These are phyloP conservation scores for Talaromyces sp. DNA, from an alignment of 2,329 filamentous ascomycete species.

Conservation along the genomic window DNA sequence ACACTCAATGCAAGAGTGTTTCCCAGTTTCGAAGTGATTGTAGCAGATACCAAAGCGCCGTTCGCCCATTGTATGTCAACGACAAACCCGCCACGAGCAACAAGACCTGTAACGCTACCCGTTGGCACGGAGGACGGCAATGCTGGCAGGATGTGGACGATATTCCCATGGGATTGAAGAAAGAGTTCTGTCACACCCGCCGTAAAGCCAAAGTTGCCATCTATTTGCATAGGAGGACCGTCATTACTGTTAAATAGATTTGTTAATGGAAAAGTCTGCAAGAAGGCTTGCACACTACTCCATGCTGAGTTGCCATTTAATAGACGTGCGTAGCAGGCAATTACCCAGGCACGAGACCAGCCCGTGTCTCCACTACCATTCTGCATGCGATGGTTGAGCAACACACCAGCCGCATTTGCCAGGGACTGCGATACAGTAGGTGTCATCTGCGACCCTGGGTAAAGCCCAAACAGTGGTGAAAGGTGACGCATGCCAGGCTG, in stretches of 20 bases:
- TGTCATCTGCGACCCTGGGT: background rate
- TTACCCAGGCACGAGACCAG: slow-evolving; percentile 49
- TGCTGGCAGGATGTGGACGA: slow-evolving; percentile 36
- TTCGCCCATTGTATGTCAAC: slow-evolving; percentile 36
- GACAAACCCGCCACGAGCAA: slow-evolving; percentile 34
- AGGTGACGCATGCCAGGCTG: slow-evolving; percentile 52
- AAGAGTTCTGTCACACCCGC: slow-evolving; percentile 46
- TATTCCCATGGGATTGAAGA: slow-evolving; percentile 36
- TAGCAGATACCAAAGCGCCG: background rate
- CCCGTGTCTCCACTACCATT: slow-evolving; percentile 43
- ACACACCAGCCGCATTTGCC: slow-evolving; percentile 17
- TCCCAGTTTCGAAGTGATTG: background rate
- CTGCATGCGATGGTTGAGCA: slow-evolving; percentile 22
- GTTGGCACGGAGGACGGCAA: slow-evolving; percentile 30
- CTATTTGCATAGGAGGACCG: slow-evolving; percentile 45
- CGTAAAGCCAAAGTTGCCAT: slow-evolving; percentile 49
- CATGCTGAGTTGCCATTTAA: slow-evolving; percentile 34
- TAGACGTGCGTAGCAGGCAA: slow-evolving; percentile 47
- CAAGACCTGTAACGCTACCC: slow-evolving; percentile 32
- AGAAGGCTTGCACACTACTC: slow-evolving; percentile 23
- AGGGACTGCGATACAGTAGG: background rate
- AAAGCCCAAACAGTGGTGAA: slow-evolving; percentile 29
- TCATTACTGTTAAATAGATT: slow-evolving; percentile 38
- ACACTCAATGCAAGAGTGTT: background rate
- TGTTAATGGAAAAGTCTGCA: slow-evolving; percentile 20